These are phyloP conservation scores for Mycena floridula DNA, from an alignment of 768 basidiomycete species.

Conservation along the genomic window DNA sequence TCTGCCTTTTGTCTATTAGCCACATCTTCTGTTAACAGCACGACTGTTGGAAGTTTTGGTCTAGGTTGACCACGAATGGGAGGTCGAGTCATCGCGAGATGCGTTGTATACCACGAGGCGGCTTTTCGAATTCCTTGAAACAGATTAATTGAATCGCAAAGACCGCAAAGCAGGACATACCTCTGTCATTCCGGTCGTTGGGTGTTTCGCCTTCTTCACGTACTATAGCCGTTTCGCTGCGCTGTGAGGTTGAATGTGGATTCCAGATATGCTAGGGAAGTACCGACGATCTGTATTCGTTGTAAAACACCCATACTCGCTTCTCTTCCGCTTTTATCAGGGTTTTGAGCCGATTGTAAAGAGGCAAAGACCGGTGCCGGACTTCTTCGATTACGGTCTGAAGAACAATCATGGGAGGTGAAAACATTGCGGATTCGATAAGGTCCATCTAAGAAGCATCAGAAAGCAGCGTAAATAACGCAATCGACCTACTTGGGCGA, in stretches of 20 bases:
- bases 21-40: slow-evolving; percentile 87
- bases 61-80: slow-evolving; percentile 43
- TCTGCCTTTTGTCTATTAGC: slow-evolving; percentile 77
- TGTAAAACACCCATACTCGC: slow-evolving; percentile 79
- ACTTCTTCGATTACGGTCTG: slow-evolving; percentile 98
- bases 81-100: slow-evolving; percentile 51
- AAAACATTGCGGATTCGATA: slow-evolving; percentile 71
- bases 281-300: slow-evolving; percentile 77
- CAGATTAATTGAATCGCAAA: not conserved
- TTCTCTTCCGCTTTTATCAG: slow-evolving; percentile 84
- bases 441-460: slow-evolving; percentile 78
- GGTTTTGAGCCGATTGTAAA: slow-evolving; percentile 88
- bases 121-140: slow-evolving; percentile 81
- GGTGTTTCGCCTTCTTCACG: slow-evolving; percentile 76
- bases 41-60: slow-evolving; percentile 52
- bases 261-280: not conserved
- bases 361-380: slow-evolving; percentile 84
- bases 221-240: slow-evolving; percentile 74
- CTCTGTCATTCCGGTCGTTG: slow-evolving; percentile 94
- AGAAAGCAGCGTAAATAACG: slow-evolving; percentile 4
- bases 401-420: slow-evolving; percentile 77
- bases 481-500: slow-evolving; percentile 63
- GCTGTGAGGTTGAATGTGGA: slow-evolving; percentile 2
- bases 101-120: slow-evolving; percentile 79
- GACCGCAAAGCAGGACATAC: slow-evolving; percentile 29